Percentiles rank a stretch among this genome's conserved stretches.
Evolutionary conservation across 2,329 filamentous ascomycete species (phyloP).

Genomic region (Clonostachys sp.): DNA sequence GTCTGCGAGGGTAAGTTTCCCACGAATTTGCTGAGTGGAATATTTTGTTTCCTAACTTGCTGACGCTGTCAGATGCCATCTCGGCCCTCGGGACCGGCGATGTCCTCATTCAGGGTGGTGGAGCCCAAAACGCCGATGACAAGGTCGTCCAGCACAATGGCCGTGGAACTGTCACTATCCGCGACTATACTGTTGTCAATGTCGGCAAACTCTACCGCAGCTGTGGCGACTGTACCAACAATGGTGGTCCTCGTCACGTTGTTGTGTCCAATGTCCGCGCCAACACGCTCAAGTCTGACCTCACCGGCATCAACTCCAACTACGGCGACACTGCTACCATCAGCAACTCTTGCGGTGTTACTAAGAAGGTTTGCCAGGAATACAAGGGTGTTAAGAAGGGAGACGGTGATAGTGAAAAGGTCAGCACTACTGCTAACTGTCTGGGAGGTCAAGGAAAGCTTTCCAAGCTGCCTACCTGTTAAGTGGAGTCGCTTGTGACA

Average conservation of each 20-base stretch:
- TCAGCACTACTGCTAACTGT: constrained; percentile 9
- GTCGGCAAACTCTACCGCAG: constrained; percentile 42
- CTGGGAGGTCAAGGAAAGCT: constrained; percentile 1
- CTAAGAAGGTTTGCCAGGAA: constrained; percentile 2
- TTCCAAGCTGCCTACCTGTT: constrained; percentile 1
- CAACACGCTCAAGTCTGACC: constrained; percentile 26
- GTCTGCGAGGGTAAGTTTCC: constrained; percentile 23
- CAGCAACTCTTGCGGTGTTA: constrained; percentile 4
- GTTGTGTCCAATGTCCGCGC: constrained; percentile 13
- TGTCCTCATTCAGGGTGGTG: constrained; percentile 18
- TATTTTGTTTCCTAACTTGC: too few species aligned
- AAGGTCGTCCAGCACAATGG: constrained; percentile 28
- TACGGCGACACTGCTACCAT: constrained; percentile 16
- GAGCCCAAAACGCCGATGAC: constrained; percentile 21
- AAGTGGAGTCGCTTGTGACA: not conserved
- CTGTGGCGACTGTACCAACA: constrained; percentile 34
- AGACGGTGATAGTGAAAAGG: constrained; percentile 26
- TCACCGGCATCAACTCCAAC: constrained; percentile 29
- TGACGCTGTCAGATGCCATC: constrained; percentile 3
- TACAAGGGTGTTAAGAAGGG: constrained; percentile 20
- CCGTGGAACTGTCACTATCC: constrained; percentile 17
- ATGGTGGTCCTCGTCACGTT: constrained; percentile 17
- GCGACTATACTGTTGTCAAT: constrained; percentile 30
- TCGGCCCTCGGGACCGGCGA: not conserved
- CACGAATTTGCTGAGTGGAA: not conserved